phyloP scores from a whole-genome alignment of 2,329 filamentous ascomycete genomes.

The Diplodia seriata region DNA sequence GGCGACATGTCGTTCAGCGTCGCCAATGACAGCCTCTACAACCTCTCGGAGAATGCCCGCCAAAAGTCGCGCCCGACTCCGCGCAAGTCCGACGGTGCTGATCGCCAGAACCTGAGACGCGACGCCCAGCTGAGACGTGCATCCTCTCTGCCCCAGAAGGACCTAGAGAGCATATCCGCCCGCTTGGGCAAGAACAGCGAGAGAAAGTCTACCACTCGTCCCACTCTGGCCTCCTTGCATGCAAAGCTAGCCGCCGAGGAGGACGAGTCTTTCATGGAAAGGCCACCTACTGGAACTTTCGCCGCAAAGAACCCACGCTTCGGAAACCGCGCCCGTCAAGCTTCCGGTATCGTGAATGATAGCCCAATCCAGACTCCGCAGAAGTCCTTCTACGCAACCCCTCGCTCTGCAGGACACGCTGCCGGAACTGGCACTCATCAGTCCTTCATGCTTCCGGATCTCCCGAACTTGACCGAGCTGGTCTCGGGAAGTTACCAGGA shows the following conservation, averaged over 20 bases:
- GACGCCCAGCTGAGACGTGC: conserved; percentile 56
- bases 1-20: conserved; percentile 59
- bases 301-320: conserved; percentile 63
- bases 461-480: conserved; percentile 67
- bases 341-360: conserved; percentile 44
- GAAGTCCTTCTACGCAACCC: conserved; percentile 36
- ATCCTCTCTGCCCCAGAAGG: conserved; percentile 47
- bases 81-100: conserved; percentile 42
- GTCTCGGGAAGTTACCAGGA: conserved; percentile 65
- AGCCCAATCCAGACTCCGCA: conserved; percentile 35
- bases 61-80: conserved; percentile 43
- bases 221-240: conserved; percentile 60
- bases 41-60: conserved; percentile 52
- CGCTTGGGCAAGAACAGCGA: conserved; percentile 47
- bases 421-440: conserved; percentile 59
- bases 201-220: conserved; percentile 50
- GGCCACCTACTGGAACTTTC: conserved; percentile 53
- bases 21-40: conserved; percentile 57
- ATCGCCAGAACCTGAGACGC: conserved; percentile 50
- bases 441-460: conserved; percentile 67
- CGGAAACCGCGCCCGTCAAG: conserved; percentile 52
- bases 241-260: conserved; percentile 61
- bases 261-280: conserved; percentile 58
- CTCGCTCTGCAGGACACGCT: conserved; percentile 37
- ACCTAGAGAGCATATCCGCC: conserved; percentile 48